Evolutionary conservation across 2,329 filamentous ascomycete genomes (phyloP), one percentile per base, ranked within the genome.

Genomic region (Epichloe sp.): DNA sequence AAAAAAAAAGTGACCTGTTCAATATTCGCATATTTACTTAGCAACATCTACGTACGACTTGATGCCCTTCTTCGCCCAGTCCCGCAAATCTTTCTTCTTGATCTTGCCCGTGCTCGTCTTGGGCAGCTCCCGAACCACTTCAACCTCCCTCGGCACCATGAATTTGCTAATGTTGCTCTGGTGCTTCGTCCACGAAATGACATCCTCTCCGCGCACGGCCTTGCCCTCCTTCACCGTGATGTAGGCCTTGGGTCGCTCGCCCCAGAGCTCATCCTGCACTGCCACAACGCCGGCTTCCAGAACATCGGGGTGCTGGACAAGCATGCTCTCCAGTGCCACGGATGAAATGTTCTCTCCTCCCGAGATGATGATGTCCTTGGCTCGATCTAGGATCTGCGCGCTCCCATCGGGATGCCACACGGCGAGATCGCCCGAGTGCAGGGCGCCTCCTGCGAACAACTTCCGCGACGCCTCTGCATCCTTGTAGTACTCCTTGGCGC

Each of bases 101-200:
- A 97, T 77, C 76, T 98, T 98, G 3, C 93, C 93, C 0, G 93
- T 98, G 66, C 86, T 93, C 31, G 93, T 98, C 78, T 98, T 98
- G 10, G 93, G 93, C 57, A 98, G 72, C 66, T 96, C 90, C 5
- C 71, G 58, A n/a, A 98, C 80, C 43, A 97, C 73, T 66, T 95
- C 87, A 1, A 83, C 78, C 62, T 84, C 81, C 41, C 76, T 67
- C 26, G 80, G 81, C 14, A 85, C 83, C 93, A 97, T 97, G 64
- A 96, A 98, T 57, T 82, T 82, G 69, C 86, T 90, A 59, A 98
- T 95, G 31, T 75, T 75, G 63, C 85, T 86, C 60, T 86, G 78
- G 56, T 85, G 73, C 66, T 84, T 90, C 3, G 90, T 88, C 93
- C 93, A 98, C 46, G 79, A 69, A 52, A 97, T 89, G 26, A 98